Base-by-base conservation (phyloP, 805 yeast species). In the Spencermartinsiella europaea region DNA sequence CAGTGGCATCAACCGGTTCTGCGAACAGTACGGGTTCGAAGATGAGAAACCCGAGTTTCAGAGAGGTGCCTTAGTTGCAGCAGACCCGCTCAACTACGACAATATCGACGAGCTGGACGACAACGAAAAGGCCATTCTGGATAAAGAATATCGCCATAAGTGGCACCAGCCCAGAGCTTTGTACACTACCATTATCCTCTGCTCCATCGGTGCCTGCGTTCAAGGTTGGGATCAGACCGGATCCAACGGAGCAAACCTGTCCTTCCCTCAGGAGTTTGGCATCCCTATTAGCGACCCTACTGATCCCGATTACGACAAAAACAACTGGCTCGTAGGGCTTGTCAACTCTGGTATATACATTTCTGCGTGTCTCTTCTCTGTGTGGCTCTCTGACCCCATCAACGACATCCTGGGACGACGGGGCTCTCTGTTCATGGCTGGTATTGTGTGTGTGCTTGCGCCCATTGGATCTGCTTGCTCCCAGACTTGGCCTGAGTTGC, bases 211-310 rank as follows among this genome's bases (percentile, higher is more conserved):
- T 38, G 77, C 78, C 10, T 82, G 84, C 5, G 79, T 82, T 3
- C 83, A 80, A 59, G 87, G 87, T 43, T 79, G 80, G 84, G 87
- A 81, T 62, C 84, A 81, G 61, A 74, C 84, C 10, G 85, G 80
- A 7, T 68, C 79, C 48, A 80, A 81, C 52, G 87, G 86, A 31
- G 86, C 86, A 22, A 76, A 74, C 38, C 63, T 81, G 21, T 75
- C 73, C 49, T 59, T 59, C 45, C 45, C 54, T 27, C 37, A 36
- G 22, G 47, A 47, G 27, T 42, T 49, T 21, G 61, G 71, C 56
- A 69, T 83, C 38, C 52, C 15, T 21, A 36, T 21, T 14, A 21
- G 21, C 12, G 73, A 68, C 21, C 34, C 42, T 2, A 34, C 31
- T 15, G 45, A 34, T 17, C 45, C 42, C 5, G 20, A 74, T 39